Evolutionary conservation across 148 eudicot species (phyloP), one percentile per base, ranked within the genome.

Genomic region (Nyssa sinensis): DNA sequence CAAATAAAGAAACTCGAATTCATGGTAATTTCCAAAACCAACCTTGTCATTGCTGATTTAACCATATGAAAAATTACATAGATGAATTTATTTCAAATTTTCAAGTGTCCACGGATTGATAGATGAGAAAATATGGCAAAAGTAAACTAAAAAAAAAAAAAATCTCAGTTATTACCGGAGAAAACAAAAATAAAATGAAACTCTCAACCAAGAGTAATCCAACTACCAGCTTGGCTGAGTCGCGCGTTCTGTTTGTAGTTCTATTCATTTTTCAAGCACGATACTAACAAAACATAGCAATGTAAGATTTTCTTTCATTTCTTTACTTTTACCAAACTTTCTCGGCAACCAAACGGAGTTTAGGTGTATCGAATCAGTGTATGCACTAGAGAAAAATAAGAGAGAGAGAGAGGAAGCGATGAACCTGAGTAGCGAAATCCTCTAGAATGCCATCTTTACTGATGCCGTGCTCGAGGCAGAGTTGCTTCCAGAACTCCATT

Each of bases 401-500:
- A n/a, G n/a, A n/a, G n/a, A n/a, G n/a, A n/a, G n/a, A 34, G 57
- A n/a, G 64, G 25, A 65, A n/a, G 25, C 21, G 31, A 21, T 25
- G 44, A 10, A 89, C 98, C 94, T 93, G 98, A 84, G 97, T 91
- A 30, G 97, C 98, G 72, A 93, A 93, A 75, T 93, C 98, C 84
- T 93, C 98, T 68, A 93, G 98, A 72, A 91, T 93, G 71, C 98
- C 96, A 4, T 93, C 98, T 83, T 89, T 93, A 71, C 86, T 91
- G 71, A 93, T 91, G 31, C 98, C 98, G 33, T 93, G 98, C 78
- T 93, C 98, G 74, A 91, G 91, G 49, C 98, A 93, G 67, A 93
- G 98, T 70, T 93, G 93, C 67, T 93, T 93, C 98, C 98, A 93
- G 85, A 93, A 93, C 88, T 93, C 98, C 97, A 91, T 93, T 5